Conservation (phyloP, 1,139 yeast genomes). For the Sugiyamaella japonica region DNA sequence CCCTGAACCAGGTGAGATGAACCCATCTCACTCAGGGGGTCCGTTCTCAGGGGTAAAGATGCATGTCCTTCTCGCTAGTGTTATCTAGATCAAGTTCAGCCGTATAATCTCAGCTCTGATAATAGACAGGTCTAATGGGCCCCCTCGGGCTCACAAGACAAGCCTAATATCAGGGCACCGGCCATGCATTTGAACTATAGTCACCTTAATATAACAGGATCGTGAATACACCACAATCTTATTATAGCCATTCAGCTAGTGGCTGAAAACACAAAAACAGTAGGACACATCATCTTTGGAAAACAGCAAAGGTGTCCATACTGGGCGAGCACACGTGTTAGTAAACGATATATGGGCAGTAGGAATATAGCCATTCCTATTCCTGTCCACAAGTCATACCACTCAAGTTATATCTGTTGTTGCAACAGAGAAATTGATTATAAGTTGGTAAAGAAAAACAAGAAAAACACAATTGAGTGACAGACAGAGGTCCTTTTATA, state of each 20-base stretch:
- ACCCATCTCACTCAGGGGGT: conserved; percentile 1
- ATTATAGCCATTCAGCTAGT: not conserved
- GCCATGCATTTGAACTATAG: conserved; percentile 29
- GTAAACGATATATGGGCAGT: not conserved
- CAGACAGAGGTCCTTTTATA: not conserved
- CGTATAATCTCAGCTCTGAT: conserved; percentile 39
- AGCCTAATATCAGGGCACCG: conserved; percentile 30
- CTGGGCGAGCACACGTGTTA: not conserved
- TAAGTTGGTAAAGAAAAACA: not conserved
- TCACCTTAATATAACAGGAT: conserved; percentile 12
- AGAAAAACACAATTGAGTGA: not conserved
- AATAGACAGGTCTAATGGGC: not conserved
- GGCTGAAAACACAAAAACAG: conserved; percentile 5
- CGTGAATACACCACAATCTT: not conserved
- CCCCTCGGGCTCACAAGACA: not conserved
- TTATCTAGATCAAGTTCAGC: conserved; percentile 40
- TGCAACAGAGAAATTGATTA: no score
- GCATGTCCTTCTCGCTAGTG: conserved; percentile 40
- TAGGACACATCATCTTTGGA: conserved; percentile 9
- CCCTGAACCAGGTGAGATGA: not conserved
- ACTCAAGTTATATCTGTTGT: not conserved
- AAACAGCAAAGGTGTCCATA: conserved; percentile 3
- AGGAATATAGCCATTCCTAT: no score
- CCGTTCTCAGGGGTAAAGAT: conserved; percentile 14
- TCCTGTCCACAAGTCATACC: not conserved